These are phyloP conservation scores for Torulaspora franciscae DNA, from an alignment of 805 yeast species.

Conservation along the genomic window DNA sequence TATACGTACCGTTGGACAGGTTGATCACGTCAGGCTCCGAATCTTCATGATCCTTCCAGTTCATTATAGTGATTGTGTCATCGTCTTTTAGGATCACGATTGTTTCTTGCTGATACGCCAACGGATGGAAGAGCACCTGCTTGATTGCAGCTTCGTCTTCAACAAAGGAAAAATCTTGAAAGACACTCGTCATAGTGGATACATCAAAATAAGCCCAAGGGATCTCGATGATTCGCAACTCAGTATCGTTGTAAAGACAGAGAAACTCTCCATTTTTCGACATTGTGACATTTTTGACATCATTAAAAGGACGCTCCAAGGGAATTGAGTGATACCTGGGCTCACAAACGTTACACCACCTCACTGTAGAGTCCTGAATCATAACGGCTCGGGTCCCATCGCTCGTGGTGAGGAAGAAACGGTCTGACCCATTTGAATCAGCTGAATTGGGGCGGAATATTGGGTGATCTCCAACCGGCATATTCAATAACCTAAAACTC, in stretches of 20 bases:
- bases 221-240: slow-evolving; percentile 24
- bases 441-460: slow-evolving; percentile 8
- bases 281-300: slow-evolving; percentile 11
- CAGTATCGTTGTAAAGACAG: slow-evolving; percentile 18
- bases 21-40: slow-evolving; percentile 8
- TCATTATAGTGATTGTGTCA: slow-evolving; percentile 25
- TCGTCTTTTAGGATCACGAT: slow-evolving; percentile 26
- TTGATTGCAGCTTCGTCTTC: slow-evolving; percentile 23
- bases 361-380: slow-evolving; percentile 19
- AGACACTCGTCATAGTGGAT: slow-evolving; percentile 6
- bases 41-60: slow-evolving; percentile 12
- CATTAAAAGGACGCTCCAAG: slow-evolving; percentile 9
- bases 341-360: slow-evolving; percentile 19
- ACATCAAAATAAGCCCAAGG: slow-evolving; percentile 25
- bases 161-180: slow-evolving; percentile 10
- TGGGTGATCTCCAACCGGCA: slow-evolving; percentile 12
- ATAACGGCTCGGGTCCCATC: slow-evolving; percentile 19
- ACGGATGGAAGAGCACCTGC: slow-evolving; percentile 46
- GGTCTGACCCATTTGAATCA: not conserved
- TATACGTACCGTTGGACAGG: slow-evolving; percentile 15
- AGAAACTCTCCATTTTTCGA: slow-evolving; percentile 23
- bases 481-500: not conserved
- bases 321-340: slow-evolving; percentile 15
- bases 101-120: slow-evolving; percentile 20
- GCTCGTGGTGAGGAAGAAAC: slow-evolving; percentile 20